A percentile compares a stretch with the other conserved stretches of the same genome.
phyloP scores from a whole-genome alignment of 1,284 basidiomycete genomes.

The Leccinum ponderosum region DNA sequence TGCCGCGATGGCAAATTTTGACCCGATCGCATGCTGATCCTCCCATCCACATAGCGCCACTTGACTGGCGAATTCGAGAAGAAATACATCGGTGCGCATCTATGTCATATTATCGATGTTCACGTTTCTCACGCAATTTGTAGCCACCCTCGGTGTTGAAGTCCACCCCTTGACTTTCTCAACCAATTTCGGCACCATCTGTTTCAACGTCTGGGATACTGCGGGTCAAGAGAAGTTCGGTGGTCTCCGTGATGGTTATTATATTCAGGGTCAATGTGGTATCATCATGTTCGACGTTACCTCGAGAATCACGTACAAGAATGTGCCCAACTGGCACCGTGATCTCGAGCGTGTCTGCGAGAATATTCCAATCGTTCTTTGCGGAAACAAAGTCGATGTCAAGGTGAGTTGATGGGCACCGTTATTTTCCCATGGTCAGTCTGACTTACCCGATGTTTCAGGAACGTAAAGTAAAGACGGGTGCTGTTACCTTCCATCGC shows the following conservation, averaged over 20 bases:
- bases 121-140: conserved; percentile 14
- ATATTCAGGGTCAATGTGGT: conserved; percentile 99
- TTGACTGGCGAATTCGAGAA: conserved; percentile 99
- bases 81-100: conserved; percentile 92
- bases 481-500: conserved; percentile 98
- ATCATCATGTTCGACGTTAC: conserved; percentile 99
- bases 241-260: conserved; percentile 97
- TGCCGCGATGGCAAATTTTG: conserved; percentile 19
- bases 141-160: conserved; percentile 99
- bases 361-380: conserved; percentile 99
- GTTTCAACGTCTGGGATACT: conserved; percentile 99
- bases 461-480: conserved; percentile 99
- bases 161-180: conserved; percentile 96
- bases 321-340: conserved; percentile 99
- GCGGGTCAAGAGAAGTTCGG: conserved; percentile 99
- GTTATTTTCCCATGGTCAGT: background rate
- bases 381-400: conserved; percentile 99
- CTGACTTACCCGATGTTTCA: conserved; percentile 36
- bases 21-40: conserved; percentile 62
- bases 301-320: conserved; percentile 99
- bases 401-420: conserved; percentile 64
- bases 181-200: conserved; percentile 98
- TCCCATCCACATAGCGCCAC: conserved; percentile 70
- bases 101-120: conserved; percentile 11
- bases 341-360: conserved; percentile 99